Evolutionary conservation across 2,329 filamentous ascomycete species (phyloP).

Genomic region (Xylaria sp.): DNA sequence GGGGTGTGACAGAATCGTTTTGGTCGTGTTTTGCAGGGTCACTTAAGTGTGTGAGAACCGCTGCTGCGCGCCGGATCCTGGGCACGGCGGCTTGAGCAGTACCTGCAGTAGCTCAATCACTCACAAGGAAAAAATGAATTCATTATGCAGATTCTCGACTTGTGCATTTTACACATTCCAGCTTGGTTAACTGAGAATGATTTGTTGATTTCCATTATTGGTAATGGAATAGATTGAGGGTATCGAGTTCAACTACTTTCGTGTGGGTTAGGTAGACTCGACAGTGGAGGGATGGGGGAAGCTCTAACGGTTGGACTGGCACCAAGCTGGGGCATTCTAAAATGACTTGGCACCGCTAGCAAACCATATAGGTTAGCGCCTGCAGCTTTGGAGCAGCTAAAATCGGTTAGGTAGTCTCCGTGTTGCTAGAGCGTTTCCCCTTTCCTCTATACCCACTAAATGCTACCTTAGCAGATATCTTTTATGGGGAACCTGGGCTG

Average conservation of each 20-base stretch:
- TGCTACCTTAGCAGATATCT: constrained; percentile 14
- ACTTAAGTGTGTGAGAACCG: constrained; percentile 43
- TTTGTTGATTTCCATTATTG: too few species aligned
- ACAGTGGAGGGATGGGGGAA: constrained; percentile 16
- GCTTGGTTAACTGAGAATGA: background rate
- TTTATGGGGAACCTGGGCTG: background rate
- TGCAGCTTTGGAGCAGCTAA: constrained; percentile 30
- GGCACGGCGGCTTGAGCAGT: constrained; percentile 5
- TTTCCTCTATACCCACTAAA: constrained; percentile 26
- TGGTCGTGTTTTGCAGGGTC: constrained; percentile 58
- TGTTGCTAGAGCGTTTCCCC: constrained; percentile 27
- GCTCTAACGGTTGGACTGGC: constrained; percentile 17
- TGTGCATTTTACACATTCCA: background rate
- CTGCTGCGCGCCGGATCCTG: constrained; percentile 35
- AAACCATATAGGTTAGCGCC: constrained; percentile 1
- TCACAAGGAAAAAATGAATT: background rate
- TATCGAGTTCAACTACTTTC: background rate
- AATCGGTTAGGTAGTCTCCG: constrained; percentile 26
- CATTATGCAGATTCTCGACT: background rate
- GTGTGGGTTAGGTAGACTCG: constrained; percentile 4
- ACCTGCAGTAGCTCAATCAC: background rate
- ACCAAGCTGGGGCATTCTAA: constrained; percentile 4
- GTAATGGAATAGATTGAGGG: background rate
- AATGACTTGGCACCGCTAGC: background rate
- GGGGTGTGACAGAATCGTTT: constrained; percentile 63